Base-by-base conservation (phyloP, 2,329 filamentous ascomycete species). In the Talaromyces sp. region DNA sequence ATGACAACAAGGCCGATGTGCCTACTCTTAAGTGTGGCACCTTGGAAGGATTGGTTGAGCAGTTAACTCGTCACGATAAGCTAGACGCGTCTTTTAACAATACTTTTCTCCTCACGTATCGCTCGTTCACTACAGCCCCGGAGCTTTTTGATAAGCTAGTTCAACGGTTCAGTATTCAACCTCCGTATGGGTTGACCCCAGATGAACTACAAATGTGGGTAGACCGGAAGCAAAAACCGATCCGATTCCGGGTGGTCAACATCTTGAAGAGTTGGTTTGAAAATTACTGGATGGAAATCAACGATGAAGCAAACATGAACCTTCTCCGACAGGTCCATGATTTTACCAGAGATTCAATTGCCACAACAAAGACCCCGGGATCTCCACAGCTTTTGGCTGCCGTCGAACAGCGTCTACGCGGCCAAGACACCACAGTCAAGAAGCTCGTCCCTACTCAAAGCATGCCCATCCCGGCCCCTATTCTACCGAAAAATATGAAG, bases 201-300 rank as follows among this genome's bases (percentile, higher is more conserved):
- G 78, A 84, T 43, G 92, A 98, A 65, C 91, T 90, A 68, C 90
- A 96, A 59, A 81, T 85, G 31, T 99, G 95, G 95, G 86, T 90
- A 38, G 91, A 96, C 72, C 88, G 88, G 71, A 99, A 99, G 78
- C 95, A 98, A 74, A 97, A 96, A 71, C 89, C 91, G 5, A 97
- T 98, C 63, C 86, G 95, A 38, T 96, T 99, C 79, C 87, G 95
- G 49, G 93, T 99, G 2, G 92, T 99, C 65, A 99, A 98, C 70
- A 98, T 97, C 65, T 80, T 99, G 54, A 98, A 98, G 82, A 96
- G 87, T 76, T 99, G 95, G 95, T 95, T 99, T 67, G 95, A 98
- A 72, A 93, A 89, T 68, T 98, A 95, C 75, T 99, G 95, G 95
- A 97, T 98, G 92, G 95, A 99, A 72, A 90, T 92, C 55, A 87